A percentile compares a stretch with the other conserved stretches of the same genome.
phyloP scores from a whole-genome alignment of 2,329 filamentous ascomycete genomes.

The Tolypocladium ophioglossoides region DNA sequence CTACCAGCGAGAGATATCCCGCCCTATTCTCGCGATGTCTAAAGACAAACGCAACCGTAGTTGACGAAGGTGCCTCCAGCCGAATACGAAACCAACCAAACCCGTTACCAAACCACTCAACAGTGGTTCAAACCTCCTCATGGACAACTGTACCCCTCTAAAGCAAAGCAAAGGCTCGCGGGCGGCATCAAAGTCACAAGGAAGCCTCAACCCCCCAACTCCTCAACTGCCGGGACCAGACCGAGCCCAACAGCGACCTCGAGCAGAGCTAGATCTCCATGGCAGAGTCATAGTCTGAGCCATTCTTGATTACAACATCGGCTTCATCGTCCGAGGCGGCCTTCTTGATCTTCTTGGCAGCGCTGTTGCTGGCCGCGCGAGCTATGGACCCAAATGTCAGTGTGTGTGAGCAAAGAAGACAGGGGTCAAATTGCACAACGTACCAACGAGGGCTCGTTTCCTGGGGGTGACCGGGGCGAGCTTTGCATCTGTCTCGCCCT shows the following conservation, averaged over 20 bases:
- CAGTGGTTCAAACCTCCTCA: not conserved
- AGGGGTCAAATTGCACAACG: not conserved
- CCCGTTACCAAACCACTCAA: not conserved
- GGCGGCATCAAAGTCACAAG: not conserved
- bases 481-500: not conserved
- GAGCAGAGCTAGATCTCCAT: not conserved
- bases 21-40: not conserved
- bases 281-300: not conserved
- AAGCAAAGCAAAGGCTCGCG: not conserved
- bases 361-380: not conserved
- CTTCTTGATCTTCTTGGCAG: conserved; percentile 1
- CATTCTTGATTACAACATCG: not conserved
- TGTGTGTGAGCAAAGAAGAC: not conserved
- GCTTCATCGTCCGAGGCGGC: not conserved
- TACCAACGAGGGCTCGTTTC: not conserved
- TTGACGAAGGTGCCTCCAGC: not conserved
- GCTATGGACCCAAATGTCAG: not conserved
- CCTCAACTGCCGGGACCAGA: not conserved
- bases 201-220: not conserved
- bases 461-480: not conserved
- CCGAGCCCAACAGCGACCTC: too few relatives aligned
- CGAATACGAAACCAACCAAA: not conserved
- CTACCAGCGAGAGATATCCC: not conserved
- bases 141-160: not conserved
- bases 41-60: not conserved